A percentile compares a stretch with the other conserved stretches of the same genome.
phyloP scores from a whole-genome alignment of 148 eudicot genomes.

The Cornus kousa region DNA sequence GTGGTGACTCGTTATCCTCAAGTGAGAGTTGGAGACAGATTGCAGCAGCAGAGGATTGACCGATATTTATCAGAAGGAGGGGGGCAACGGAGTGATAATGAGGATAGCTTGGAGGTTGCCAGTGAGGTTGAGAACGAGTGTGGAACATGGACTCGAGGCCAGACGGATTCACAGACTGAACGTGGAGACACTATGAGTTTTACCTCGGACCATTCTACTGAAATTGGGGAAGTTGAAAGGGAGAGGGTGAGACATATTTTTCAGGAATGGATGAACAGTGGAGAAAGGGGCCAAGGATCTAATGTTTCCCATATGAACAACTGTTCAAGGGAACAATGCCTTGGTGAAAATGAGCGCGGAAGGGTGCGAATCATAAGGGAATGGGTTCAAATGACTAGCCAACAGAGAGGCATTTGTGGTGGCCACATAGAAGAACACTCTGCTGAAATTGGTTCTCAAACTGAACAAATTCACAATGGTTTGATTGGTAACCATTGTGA shows the following conservation, averaged over 20 bases:
- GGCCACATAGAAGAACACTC: conserved; percentile 42
- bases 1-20: conserved; percentile 28
- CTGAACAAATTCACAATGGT: conserved; percentile 52
- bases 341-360: conserved; percentile 51
- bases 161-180: conserved; percentile 29
- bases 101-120: conserved; percentile 34
- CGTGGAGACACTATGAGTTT: conserved; percentile 51
- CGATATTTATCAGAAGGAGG: conserved; percentile 18
- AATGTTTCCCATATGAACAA: conserved; percentile 32
- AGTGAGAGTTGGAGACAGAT: conserved; percentile 27
- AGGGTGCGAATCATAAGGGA: conserved; percentile 67
- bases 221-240: conserved; percentile 61
- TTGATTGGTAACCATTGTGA: conserved; percentile 33
- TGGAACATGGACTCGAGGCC: conserved; percentile 23
- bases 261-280: conserved; percentile 65
- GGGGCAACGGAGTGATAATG: conserved; percentile 28
- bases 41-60: conserved; percentile 27
- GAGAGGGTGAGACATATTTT: conserved; percentile 66
- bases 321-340: conserved; percentile 46
- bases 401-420: conserved; percentile 38
- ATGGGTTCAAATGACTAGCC: conserved; percentile 53
- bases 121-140: conserved; percentile 43
- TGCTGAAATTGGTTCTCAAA: conserved; percentile 50
- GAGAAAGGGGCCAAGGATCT: conserved; percentile 33
- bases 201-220: conserved; percentile 60